A percentile compares a stretch with the other conserved stretches of the same genome.
These are phyloP conservation scores for Monosporascus sp. DNA, from an alignment of 2,329 filamentous ascomycete species.

Conservation along the genomic window DNA sequence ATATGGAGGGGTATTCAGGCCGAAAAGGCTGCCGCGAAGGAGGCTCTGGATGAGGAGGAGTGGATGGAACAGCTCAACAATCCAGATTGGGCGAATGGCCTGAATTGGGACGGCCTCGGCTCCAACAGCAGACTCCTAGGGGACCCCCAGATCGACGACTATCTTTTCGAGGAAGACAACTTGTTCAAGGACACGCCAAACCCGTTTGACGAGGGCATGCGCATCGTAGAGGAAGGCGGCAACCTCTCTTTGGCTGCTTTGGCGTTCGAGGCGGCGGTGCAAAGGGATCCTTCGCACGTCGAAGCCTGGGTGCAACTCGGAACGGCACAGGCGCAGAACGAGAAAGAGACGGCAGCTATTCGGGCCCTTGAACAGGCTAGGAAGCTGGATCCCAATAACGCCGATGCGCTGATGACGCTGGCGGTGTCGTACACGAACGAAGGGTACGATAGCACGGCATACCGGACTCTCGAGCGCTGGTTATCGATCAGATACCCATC, in stretches of 20 bases:
- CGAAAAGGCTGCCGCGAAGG: conserved; percentile 67
- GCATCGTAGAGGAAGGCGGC: conserved; percentile 88
- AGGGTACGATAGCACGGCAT: conserved; percentile 94
- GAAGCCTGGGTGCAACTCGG: conserved; percentile 93
- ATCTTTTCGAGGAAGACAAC: conserved; percentile 94
- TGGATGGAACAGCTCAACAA: conserved; percentile 66
- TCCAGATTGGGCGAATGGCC: conserved; percentile 70
- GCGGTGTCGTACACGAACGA: conserved; percentile 98
- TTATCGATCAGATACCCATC: conserved; percentile 89
- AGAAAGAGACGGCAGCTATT: conserved; percentile 95
- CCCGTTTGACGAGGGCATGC: conserved; percentile 87
- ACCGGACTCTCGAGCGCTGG: conserved; percentile 94
- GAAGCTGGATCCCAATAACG: conserved; percentile 80
- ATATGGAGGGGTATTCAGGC: conserved; percentile 81
- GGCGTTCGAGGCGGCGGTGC: conserved; percentile 92
- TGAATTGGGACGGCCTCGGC: conserved; percentile 57
- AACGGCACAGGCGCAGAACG: conserved; percentile 91
- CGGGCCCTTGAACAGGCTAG: conserved; percentile 87
- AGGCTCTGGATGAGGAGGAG: conserved; percentile 56
- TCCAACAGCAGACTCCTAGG: conserved; percentile 37
- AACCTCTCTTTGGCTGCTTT: conserved; percentile 90
- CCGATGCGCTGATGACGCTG: conserved; percentile 87
- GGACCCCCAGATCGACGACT: conserved; percentile 79
- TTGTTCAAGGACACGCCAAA: conserved; percentile 75
- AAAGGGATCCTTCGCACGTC: conserved; percentile 80